These are phyloP conservation scores for Syzygium grande DNA, from an alignment of 345 rosid species.

Conservation along the genomic window DNA sequence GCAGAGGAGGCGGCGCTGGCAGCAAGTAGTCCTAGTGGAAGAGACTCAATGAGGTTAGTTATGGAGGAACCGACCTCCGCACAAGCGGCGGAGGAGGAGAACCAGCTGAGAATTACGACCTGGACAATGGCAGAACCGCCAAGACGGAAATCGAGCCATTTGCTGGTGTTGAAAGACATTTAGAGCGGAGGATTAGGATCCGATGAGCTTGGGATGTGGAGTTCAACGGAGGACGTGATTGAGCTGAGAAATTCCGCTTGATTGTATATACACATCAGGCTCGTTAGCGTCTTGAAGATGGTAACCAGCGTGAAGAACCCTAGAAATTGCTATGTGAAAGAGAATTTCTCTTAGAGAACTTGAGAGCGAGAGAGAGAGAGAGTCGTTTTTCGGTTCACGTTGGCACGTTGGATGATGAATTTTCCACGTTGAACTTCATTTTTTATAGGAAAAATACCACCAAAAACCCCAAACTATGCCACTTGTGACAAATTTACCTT, in stretches of 20 bases:
- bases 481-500: too few species aligned
- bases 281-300: not conserved
- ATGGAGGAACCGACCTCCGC: slow-evolving; percentile 19
- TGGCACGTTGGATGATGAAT: not conserved
- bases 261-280: not conserved
- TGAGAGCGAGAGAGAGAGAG: not conserved
- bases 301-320: slow-evolving; percentile 11
- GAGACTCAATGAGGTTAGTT: slow-evolving; percentile 31
- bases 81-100: slow-evolving; percentile 5
- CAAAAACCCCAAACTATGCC: too few species aligned
- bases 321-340: not conserved
- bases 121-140: not conserved
- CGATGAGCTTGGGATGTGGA: slow-evolving; percentile 3
- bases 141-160: slow-evolving; percentile 43
- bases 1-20: slow-evolving; percentile 86
- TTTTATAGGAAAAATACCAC: not conserved
- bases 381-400: not conserved
- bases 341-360: not conserved
- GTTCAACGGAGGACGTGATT: not conserved
- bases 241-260: not conserved
- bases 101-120: slow-evolving; percentile 6
- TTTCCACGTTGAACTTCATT: too few species aligned
- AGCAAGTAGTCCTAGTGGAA: slow-evolving; percentile 81
- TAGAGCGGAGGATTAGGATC: slow-evolving; percentile 29
- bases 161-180: slow-evolving; percentile 37